Conservation (phyloP, 2,329 filamentous ascomycete species). For the Trichoderma atroviride region DNA sequence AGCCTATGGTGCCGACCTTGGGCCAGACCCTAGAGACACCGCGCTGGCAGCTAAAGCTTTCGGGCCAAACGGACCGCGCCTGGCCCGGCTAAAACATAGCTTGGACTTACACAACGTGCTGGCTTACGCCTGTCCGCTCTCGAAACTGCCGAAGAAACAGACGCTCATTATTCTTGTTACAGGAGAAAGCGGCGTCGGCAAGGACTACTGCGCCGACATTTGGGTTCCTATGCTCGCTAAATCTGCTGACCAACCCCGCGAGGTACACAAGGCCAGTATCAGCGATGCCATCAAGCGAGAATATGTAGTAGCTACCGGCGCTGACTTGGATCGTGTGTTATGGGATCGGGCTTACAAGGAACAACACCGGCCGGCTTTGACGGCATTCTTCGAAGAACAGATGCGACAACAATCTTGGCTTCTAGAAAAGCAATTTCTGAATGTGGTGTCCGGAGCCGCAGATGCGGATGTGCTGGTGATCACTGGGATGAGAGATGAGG, state of each 20-base stretch:
- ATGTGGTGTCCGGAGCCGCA: slow-evolving; percentile 45
- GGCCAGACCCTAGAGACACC: slow-evolving; percentile 61
- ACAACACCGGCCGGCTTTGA: slow-evolving; percentile 56
- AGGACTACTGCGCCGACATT: slow-evolving; percentile 60
- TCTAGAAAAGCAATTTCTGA: slow-evolving; percentile 54
- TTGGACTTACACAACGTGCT: slow-evolving; percentile 56
- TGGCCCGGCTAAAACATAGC: slow-evolving; percentile 53
- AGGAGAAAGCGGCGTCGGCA: slow-evolving; percentile 57
- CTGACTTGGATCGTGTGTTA: slow-evolving; percentile 52
- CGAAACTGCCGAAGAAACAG: slow-evolving; percentile 38
- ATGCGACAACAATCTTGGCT: slow-evolving; percentile 48
- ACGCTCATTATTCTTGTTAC: slow-evolving; percentile 61
- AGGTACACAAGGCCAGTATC: slow-evolving; percentile 52
- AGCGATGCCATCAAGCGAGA: slow-evolving; percentile 59
- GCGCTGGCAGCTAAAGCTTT: slow-evolving; percentile 57
- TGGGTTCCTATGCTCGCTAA: slow-evolving; percentile 51
- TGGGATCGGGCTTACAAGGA: slow-evolving; percentile 63
- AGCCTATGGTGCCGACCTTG: slow-evolving; percentile 63
- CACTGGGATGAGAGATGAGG: slow-evolving; percentile 64
- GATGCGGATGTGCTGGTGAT: slow-evolving; percentile 60
- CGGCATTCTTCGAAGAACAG: slow-evolving; percentile 53
- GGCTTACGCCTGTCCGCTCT: slow-evolving; percentile 59
- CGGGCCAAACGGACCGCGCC: slow-evolving; percentile 54
- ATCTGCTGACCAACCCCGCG: slow-evolving; percentile 35
- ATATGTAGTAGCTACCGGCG: slow-evolving; percentile 54